These are phyloP conservation scores for Colletotrichum spaethianum DNA, from an alignment of 2,329 filamentous ascomycete genomes.

Conservation along the genomic window DNA sequence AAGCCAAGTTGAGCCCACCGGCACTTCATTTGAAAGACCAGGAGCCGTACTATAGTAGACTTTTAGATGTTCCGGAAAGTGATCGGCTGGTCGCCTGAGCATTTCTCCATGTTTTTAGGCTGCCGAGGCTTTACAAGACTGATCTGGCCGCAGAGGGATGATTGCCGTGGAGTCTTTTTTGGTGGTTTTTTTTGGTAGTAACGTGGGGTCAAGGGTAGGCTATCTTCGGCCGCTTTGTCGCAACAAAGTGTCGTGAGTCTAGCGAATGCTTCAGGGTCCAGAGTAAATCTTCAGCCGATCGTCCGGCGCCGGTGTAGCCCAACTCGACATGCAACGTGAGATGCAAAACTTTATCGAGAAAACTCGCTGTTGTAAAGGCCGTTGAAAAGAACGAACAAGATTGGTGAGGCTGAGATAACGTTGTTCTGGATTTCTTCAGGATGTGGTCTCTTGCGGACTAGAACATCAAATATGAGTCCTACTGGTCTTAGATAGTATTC, in stretches of 20 bases:
- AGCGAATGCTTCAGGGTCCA: background rate
- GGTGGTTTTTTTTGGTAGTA: background rate
- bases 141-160: background rate
- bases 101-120: background rate
- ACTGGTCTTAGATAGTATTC: too few species aligned
- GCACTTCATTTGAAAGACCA: background rate
- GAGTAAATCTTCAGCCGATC: background rate
- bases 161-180: background rate
- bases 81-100: background rate
- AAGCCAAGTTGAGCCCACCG: background rate
- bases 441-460: background rate
- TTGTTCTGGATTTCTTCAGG: too few species aligned
- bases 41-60: background rate
- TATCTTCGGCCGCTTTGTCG: background rate
- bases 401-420: background rate
- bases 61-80: background rate
- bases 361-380: background rate
- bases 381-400: background rate
- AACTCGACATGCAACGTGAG: too few species aligned
- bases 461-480: background rate
- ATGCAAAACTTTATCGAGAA: background rate
- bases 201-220: background rate
- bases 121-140: background rate
- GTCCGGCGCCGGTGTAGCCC: background rate
- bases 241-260: background rate